Conservation (phyloP, 345 rosid species). For the Eucalyptus marginata region DNA sequence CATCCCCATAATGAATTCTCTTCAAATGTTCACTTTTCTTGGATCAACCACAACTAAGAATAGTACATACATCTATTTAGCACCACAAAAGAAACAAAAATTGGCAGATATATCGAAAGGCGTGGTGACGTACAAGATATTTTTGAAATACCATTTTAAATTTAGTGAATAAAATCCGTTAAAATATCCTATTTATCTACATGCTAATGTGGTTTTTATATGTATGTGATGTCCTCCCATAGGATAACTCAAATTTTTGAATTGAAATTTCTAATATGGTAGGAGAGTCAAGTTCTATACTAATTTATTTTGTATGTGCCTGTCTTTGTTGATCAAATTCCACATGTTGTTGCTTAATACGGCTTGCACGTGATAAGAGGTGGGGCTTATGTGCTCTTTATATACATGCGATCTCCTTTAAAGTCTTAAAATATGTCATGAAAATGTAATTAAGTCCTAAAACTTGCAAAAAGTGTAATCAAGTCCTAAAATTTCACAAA, state of each 20-base stretch:
- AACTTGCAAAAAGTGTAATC: too few species aligned
- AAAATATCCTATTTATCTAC: neutral
- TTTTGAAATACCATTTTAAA: neutral
- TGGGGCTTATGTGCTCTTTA: neutral
- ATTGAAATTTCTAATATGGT: neutral
- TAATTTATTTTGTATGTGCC: neutral
- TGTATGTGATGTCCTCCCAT: neutral
- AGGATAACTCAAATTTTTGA: neutral
- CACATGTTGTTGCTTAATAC: neutral
- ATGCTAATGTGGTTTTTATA: neutral
- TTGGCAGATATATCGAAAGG: neutral
- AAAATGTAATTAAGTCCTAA: too few species aligned
- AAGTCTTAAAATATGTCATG: too few species aligned
- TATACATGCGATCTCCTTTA: too few species aligned
- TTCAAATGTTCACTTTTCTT: neutral
- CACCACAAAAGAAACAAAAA: neutral
- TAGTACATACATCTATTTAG: neutral
- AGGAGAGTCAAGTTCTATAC: neutral
- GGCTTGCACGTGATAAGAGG: neutral
- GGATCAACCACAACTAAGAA: neutral
- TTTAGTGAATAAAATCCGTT: neutral
- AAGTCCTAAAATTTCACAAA: too few species aligned
- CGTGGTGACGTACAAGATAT: neutral
- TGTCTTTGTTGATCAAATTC: fast-evolving
- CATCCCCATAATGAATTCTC: neutral